Evolutionary conservation across 108 stramenopile genomes (phyloP), one percentile per base, ranked within the genome.

Genomic region (Skeletonema potamos): DNA sequence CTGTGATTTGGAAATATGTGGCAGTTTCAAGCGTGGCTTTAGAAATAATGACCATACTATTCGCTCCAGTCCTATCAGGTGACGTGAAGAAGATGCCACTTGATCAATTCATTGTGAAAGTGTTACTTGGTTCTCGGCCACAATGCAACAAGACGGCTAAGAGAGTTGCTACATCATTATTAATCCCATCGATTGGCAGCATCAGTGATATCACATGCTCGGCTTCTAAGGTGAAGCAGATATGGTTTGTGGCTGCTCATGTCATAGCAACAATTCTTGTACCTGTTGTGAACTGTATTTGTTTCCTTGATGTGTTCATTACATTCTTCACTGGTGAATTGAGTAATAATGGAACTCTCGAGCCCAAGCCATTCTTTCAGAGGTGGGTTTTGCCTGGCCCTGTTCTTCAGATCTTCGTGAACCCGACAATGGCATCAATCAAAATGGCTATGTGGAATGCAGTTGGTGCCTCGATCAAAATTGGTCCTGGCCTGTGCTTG

Each of bases 281-380:
- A 17, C 62, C 90, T 15, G 57, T 86, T 27, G 87, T 84, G 26
- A 54, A 84, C 48, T 60, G 67, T 22, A 63, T 90, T 18, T 85
- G 58, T 61, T 90, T 89, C 61, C 54, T 88, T 32, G 89, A 91
- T 77, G 90, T 94, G 9, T 91, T 91, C 62, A 79, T 94, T 17
- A 85, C 77, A 32, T 94, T 94, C 66, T 91, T 89, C 64, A 94
- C 93, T 7, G 93, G 93, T 8, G 87, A 89, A 44, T 54, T 89
- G 34, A 77, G 83, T 36, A 27, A 76, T 12, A 51, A 67, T 6
- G 89, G 93, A 7, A 74, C 72, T 22, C 62, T 94, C 20, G 46
- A 70, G 0, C 90, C 93, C 6, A 85, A 84, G 46, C 77, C 84
- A 17, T 83, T 87, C 70, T 75, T 94, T 62, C 57, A 63, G 22